Evolutionary conservation across 257 asterid species (phyloP).

Genomic region (Nicotiana attenuata): DNA sequence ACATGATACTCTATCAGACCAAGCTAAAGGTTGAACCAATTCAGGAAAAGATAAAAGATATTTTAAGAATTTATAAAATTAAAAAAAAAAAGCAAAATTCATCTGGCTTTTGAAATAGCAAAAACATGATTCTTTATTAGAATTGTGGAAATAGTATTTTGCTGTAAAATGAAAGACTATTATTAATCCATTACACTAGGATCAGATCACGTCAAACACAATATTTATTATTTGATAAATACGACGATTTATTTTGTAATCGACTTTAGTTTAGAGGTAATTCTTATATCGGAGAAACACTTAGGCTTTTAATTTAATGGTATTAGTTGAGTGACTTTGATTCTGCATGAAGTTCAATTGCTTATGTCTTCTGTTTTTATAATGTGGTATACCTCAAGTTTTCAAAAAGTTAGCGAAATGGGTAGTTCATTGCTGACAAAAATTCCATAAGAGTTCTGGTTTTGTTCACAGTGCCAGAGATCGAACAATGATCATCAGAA

Average conservation of each 20-base stretch:
- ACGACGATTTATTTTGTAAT: background rate
- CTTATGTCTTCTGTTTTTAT: background rate
- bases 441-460: background rate
- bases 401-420: background rate
- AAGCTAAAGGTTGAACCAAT: background rate
- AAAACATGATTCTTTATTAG: background rate
- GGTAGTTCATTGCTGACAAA: background rate
- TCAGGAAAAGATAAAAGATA: background rate
- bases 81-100: background rate
- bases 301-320: background rate
- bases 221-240: background rate
- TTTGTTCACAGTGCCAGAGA: slow-evolving; percentile 76
- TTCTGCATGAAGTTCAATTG: background rate
- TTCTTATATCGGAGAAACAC: background rate
- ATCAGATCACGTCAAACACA: background rate
- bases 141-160: background rate
- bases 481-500: slow-evolving; percentile 91
- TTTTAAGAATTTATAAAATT: background rate
- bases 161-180: background rate
- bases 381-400: background rate
- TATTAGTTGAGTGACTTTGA: background rate
- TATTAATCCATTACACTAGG: background rate
- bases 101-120: background rate
- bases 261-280: background rate
- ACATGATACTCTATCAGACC: background rate